Evolutionary conservation across 1,284 basidiomycete species (phyloP), one percentile per base, ranked within the genome.

Genomic region (Thecaphora thlaspeos): DNA sequence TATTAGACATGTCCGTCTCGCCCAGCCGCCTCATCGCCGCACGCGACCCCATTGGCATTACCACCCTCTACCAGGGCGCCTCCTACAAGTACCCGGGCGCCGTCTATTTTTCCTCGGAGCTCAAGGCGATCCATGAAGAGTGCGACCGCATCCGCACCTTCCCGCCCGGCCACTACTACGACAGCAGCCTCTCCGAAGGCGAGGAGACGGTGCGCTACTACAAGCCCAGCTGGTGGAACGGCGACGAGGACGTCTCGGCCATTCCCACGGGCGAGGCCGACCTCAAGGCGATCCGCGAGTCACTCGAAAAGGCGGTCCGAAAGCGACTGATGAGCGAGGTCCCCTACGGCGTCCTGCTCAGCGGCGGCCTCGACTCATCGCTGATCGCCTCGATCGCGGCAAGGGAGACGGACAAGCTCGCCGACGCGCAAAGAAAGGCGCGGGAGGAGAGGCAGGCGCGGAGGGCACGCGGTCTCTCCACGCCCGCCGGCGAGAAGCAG

Each of bases 241-340:
- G 61, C 15, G 80, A 80, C 58, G 86, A 88, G 51, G 82, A 83
- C 43, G 79, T 82, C 10, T 48, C 52, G 23, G 30, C 19, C 5
- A 83, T 87, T 43, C 90, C 92, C 32, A 84, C 84, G 53, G 84
- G 81, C 43, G 75, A 84, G 7, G 84, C 83, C 18, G 87, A 98
- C 79, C 81, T 89, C 55, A 87, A 82, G 18, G 49, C 63, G 30
- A 71, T 80, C 46, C 78, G 78, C 32, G 86, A 90, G 78, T 83
- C 87, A 0, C 84, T 99, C 34, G 95, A 98, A 81, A 87, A 84
- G 47, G 91, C 95, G 12, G 95, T 98, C 41, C 85, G 87, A 72
- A 99, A 98, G 81, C 84, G 95, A 50, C 82, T 99, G 51, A 99
- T 99, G 95, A 91, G 90, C 49, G 95, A 99, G 80, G 95, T 98